Conservation (phyloP, 2,329 filamentous ascomycete genomes). For the Fusarium sublunatum region DNA sequence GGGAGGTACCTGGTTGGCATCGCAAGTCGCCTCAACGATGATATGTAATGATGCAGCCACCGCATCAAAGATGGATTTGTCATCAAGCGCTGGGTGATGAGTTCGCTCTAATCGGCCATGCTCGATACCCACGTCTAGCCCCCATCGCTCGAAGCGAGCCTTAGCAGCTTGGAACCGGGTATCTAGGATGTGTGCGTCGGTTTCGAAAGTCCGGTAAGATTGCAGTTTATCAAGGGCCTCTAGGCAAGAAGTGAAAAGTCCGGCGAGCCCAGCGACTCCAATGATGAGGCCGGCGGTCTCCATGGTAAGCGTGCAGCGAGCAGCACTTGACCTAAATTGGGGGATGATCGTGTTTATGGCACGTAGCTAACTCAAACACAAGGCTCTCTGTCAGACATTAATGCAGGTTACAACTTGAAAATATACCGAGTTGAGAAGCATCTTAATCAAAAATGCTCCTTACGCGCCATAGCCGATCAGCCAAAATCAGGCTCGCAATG, state of each 20-base stretch:
- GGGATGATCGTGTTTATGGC: too few species aligned
- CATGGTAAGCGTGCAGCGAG: too few species aligned
- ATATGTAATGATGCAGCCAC: neutral
- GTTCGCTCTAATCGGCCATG: neutral
- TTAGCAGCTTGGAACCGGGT: slow-evolving; percentile 31
- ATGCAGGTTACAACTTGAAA: too few species aligned
- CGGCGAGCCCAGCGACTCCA: slow-evolving; percentile 22
- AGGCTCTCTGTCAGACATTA: too few species aligned
- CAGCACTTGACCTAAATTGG: too few species aligned
- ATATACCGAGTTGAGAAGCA: too few species aligned
- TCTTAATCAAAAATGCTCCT: too few species aligned
- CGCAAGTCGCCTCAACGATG: neutral
- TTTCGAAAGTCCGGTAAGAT: slow-evolving; percentile 27
- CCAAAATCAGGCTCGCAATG: too few species aligned
- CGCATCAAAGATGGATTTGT: neutral
- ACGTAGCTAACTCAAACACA: too few species aligned
- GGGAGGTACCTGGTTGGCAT: neutral
- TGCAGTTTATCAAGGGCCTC: slow-evolving; percentile 33
- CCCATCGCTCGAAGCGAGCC: slow-evolving; percentile 40
- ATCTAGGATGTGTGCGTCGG: slow-evolving; percentile 32
- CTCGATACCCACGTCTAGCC: slow-evolving; percentile 34
- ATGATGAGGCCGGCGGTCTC: neutral
- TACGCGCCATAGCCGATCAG: too few species aligned
- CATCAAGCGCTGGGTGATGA: neutral
- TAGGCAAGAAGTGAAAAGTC: slow-evolving; percentile 40